Evolutionary conservation across 352 stramenopile genomes (phyloP), one percentile per base, ranked within the genome.

Genomic region (Phytophthora rubi): DNA sequence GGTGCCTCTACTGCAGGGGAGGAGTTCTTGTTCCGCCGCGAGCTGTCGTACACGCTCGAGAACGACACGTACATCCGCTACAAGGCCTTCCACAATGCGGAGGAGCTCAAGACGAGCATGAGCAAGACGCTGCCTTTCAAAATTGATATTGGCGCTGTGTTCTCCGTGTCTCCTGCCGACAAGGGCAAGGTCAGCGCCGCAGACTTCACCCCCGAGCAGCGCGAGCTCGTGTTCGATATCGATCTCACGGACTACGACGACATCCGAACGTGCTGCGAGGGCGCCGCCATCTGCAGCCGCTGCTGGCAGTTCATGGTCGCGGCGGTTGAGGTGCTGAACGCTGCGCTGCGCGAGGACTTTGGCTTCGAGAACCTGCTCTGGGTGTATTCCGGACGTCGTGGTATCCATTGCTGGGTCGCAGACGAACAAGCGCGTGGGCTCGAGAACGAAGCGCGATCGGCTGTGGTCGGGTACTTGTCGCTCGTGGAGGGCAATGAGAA

Each of bases 211-310:
- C 91, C 97, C 0, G 86, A 98, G 18, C 89, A 99, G 71, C 89
- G 98, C 30, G 98, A 99, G 77, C 90, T 99, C 15, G 97, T 99
- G 32, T 99, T 99, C 75, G 98, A 99, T 97, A 99, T 99, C 72
- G 98, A 99, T 97, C 80, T 99, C 9, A 99, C 97, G 0, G 98
- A 99, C 82, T 99, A 99, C 90, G 98, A 99, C 78, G 95, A 98
- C 71, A 97, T 99, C 49, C 93, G 98, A 32, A 98, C 95, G 45
- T 99, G 98, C 83, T 98, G 95, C 73, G 81, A 88, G 28, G 93
- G 89, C 30, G 95, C 95, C 4, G 64, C 86, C 62, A 98, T 98
- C 37, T 99, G 96, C 73, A 53, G 66, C n/a, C 88, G 90, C 62
- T 99, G 98, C 86, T 99, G 98, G 98, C 88, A 85, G 37, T 99